Evolutionary conservation across 495 filamentous ascomycete species (phyloP), one percentile per base, ranked within the genome.

Genomic region (Geoglossum glabrum): DNA sequence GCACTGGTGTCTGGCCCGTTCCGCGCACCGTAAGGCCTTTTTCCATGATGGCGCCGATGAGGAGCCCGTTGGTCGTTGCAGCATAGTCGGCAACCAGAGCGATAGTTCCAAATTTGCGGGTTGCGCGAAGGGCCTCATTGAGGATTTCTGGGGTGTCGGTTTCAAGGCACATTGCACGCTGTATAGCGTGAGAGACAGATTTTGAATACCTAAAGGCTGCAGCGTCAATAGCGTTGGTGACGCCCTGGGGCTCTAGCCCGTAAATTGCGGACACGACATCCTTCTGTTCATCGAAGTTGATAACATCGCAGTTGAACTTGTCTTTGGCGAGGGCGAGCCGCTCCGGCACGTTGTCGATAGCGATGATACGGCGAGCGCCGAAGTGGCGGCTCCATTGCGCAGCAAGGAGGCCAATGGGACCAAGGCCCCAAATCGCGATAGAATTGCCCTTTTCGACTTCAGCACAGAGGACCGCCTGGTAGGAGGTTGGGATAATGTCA

Each of bases 11-110:
- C 66, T 94, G 88, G 2, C 89, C 87, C 64, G 87, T 87, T 47
- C 89, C 86, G 59, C 85, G 84, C 17, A 94, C 74, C 0, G 80
- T 79, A 61, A 94, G 81, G 28, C 89, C 50, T 83, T 81, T 68
- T 94, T 80, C 89, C n/a, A 95, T 95, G 21, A 95, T 63, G 0
- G 86, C 76, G 30, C 89, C 86, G 63, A 93, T 82, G 63, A 86
- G 86, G 75, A 90, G 87, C 61, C 88, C 83, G 62, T 82, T 90
- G 5, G 82, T 85, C 69, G 80, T 90, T 54, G 85, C 87, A 46
- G 84, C 84, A 67, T 90, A 90, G 50, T 90, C 79, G 15, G 55
- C 55, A 13, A 57, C 26, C 31, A 57, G 33, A 25, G 28, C 10
- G 27, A 57, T 26, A 13, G 5, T 7, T 23, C 55, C 55, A 21